Conservation (phyloP, 2,329 filamentous ascomycete species). For the Kalaharituber pfeilii region DNA sequence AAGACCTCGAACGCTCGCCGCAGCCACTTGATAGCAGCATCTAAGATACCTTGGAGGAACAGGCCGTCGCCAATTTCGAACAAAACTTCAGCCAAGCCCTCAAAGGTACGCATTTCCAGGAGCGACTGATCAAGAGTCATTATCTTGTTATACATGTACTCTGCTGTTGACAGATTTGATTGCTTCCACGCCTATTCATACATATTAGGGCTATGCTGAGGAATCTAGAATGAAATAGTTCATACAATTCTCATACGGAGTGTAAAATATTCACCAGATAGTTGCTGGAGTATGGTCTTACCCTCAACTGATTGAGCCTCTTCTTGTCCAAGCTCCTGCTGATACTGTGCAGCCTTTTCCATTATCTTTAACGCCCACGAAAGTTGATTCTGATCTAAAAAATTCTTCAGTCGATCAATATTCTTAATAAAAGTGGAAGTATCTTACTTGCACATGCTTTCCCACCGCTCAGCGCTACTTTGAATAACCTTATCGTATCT, state of each 20-base stretch:
- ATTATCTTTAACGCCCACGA: conserved; percentile 41
- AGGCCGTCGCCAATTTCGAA: conserved; percentile 54
- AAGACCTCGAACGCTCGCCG: conserved; percentile 47
- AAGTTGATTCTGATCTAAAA: neutral
- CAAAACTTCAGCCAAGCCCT: conserved; percentile 48
- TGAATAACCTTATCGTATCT: conserved; percentile 39
- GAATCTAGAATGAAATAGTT: no score
- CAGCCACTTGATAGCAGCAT: conserved; percentile 52
- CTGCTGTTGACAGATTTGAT: conserved; percentile 53
- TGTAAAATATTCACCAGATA: conserved; percentile 11
- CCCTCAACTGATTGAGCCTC: conserved; percentile 3
- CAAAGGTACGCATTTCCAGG: conserved; percentile 36
- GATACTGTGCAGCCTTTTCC: conserved; percentile 45
- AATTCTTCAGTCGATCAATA: neutral
- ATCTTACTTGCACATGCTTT: conserved; percentile 43
- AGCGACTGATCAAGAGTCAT: conserved; percentile 26
- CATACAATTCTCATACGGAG: conserved; percentile 2
- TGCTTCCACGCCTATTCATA: conserved; percentile 68
- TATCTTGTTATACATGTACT: conserved; percentile 55
- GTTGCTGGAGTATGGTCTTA: conserved; percentile 5
- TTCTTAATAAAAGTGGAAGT: conserved; percentile 16
- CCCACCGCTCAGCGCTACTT: conserved; percentile 48
- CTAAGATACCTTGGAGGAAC: conserved; percentile 35
- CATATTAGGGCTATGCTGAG: no score
- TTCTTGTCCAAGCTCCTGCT: conserved; percentile 23